Evolutionary conservation across 2,329 filamentous ascomycete genomes (phyloP).

Genomic region (Trichoderma guizhouense): DNA sequence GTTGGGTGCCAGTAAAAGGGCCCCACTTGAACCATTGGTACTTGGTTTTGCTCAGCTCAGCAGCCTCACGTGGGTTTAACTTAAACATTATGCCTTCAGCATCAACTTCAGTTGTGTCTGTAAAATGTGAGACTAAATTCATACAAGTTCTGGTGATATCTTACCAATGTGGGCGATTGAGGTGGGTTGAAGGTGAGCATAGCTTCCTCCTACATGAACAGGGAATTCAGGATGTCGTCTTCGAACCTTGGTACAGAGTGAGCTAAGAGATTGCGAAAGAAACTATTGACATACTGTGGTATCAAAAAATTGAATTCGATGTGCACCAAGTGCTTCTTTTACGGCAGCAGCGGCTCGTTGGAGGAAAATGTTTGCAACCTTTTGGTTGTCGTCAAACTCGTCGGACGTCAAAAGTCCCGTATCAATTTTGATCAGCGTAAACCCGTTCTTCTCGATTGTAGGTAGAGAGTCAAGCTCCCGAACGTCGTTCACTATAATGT

Average conservation of each 20-base stretch:
- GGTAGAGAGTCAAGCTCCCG: neutral
- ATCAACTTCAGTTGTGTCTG: no score
- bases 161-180: neutral
- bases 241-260: neutral
- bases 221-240: neutral
- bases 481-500: neutral
- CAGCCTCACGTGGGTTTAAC: no score
- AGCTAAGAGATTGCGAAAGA: neutral
- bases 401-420: accelerated
- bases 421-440: neutral
- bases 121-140: neutral
- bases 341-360: neutral
- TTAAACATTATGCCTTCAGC: no score
- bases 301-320: neutral
- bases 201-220: neutral
- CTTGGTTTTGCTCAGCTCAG: no score
- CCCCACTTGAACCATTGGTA: no score
- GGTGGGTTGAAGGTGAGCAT: neutral
- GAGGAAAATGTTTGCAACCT: neutral
- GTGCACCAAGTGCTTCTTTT: neutral
- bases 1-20: no score
- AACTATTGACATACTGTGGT: neutral
- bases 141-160: neutral
- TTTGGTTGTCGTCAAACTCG: neutral
- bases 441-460: neutral